Evolutionary conservation across 352 stramenopile species (phyloP).

Genomic region (Phytophthora cactorum): DNA sequence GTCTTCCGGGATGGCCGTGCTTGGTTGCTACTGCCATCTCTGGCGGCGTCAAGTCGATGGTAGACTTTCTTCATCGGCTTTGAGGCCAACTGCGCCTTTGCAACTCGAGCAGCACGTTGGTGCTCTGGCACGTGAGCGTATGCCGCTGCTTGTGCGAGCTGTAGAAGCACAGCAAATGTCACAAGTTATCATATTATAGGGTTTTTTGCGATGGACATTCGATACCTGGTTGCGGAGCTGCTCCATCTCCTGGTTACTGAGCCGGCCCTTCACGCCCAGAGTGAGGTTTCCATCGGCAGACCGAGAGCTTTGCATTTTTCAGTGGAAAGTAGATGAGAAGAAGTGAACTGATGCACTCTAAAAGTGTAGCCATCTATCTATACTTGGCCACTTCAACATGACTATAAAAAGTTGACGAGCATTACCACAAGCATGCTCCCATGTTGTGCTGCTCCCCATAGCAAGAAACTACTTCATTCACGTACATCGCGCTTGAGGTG

Average conservation of each 20-base stretch:
- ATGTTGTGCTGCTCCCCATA: conserved; percentile 4
- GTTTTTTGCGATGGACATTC: conserved; percentile 33
- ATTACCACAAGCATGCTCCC: conserved; percentile 3
- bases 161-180: background rate
- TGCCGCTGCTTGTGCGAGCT: conserved; percentile 64
- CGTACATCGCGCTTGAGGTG: background rate
- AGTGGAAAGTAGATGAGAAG: too few species aligned
- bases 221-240: conserved; percentile 43
- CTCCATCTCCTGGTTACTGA: conserved; percentile 80
- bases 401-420: conserved; percentile 23
- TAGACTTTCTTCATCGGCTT: conserved; percentile 76
- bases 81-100: conserved; percentile 15
- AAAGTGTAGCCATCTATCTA: conserved; percentile 35
- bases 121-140: conserved; percentile 59
- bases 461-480: conserved; percentile 12
- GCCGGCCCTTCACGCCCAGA: conserved; percentile 52
- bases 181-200: background rate
- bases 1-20: conserved; percentile 52
- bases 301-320: conserved; percentile 12
- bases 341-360: background rate
- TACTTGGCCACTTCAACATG: conserved; percentile 28
- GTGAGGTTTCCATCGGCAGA: conserved; percentile 16
- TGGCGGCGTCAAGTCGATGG: conserved; percentile 34
- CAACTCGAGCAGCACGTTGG: conserved; percentile 13
- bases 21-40: conserved; percentile 8